A percentile compares a stretch with the other conserved stretches of the same genome.
phyloP scores from a whole-genome alignment of 2,329 filamentous ascomycete genomes.

The Calcarisporium arbuscula region DNA sequence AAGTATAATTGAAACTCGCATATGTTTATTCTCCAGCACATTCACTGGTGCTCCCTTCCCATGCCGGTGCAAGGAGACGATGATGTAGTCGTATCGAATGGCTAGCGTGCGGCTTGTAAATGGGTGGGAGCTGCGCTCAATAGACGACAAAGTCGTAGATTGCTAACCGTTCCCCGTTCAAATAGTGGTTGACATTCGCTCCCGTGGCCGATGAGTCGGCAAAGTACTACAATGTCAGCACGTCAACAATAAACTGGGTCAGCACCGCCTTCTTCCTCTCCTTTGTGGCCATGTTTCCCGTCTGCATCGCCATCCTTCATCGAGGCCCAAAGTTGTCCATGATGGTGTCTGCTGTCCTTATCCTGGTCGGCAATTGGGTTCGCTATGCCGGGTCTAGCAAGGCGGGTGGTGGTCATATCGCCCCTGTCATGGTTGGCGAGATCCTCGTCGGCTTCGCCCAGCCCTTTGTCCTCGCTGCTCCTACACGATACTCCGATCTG shows the following conservation, averaged over 20 bases:
- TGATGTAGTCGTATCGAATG: too few species aligned
- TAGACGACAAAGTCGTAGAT: too few species aligned
- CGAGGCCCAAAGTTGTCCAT: conserved; percentile 74
- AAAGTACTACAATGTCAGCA: conserved; percentile 66
- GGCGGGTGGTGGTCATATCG: conserved; percentile 56
- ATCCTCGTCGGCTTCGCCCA: conserved; percentile 84
- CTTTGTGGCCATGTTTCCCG: conserved; percentile 67
- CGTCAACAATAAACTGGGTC: conserved; percentile 85
- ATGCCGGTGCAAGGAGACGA: too few species aligned
- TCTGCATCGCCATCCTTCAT: conserved; percentile 72
- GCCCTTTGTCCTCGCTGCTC: conserved; percentile 84
- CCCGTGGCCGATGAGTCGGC: conserved; percentile 72
- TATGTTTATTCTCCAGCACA: conserved; percentile 8
- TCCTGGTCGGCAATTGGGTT: conserved; percentile 85
- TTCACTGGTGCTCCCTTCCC: conserved; percentile 90
- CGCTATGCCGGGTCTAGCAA: conserved; percentile 65
- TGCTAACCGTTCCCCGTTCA: conserved; percentile 2
- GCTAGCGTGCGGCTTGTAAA: too few species aligned
- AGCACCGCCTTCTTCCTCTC: conserved; percentile 82
- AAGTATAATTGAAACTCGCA: conserved; percentile 34
- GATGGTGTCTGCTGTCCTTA: conserved; percentile 62
- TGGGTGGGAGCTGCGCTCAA: too few species aligned
- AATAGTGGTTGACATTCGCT: conserved; percentile 81
- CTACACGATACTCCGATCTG: conserved; percentile 84
- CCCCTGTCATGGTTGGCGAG: conserved; percentile 82